Base-by-base conservation (phyloP, 495 filamentous ascomycete genomes). In the Trichoderma reesei region DNA sequence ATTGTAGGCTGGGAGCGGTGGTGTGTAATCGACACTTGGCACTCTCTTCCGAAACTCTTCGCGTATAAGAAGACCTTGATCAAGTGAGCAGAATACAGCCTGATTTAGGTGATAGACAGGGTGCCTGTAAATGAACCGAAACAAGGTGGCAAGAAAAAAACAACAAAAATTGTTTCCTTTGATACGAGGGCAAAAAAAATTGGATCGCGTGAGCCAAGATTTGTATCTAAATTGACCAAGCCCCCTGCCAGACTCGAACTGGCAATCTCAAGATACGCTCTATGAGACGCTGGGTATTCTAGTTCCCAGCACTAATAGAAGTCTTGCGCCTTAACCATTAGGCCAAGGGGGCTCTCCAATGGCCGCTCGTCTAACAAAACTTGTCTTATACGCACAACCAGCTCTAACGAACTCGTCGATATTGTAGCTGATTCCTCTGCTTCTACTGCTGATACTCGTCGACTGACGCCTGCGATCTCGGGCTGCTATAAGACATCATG, bases 321-420 rank as follows among this genome's bases (percentile, higher is more conserved):
- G 44, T 48, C 44, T 48, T 26, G 44, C 44, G 44, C 44, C 44
- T 48, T 48, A 48, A 18, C 44, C 44, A 48, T 48, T 48, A 48
- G 44, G 44, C 44, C 44, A 48, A 18, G 44, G 16, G 44, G 44
- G 44, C 44, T 18, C 5, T 14, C 18, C 26, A 26, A 26, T 26
- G 26, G 44, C 1, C 18, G 44, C 44, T 7, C 7, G 16, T 6
- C 44, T 3, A 6, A 2, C 14, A 18, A 18, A 4, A 3, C 0
- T 48, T 18, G 3, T 18, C n/a, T 18, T 18, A 48, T 48, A n/a
- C 26, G 26, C 26, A 26, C 26, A 48, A 48, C 5, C 44, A 3
- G 18, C 6, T 3, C 44, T 14, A 48, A n/a, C 3, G 7, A n/a
- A 48, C 20, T 48, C 41, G 16, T 4, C 11, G 10, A 9, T 10